phyloP scores from a whole-genome alignment of 805 yeast species.

The Tetrapisispora iriomotensis region DNA sequence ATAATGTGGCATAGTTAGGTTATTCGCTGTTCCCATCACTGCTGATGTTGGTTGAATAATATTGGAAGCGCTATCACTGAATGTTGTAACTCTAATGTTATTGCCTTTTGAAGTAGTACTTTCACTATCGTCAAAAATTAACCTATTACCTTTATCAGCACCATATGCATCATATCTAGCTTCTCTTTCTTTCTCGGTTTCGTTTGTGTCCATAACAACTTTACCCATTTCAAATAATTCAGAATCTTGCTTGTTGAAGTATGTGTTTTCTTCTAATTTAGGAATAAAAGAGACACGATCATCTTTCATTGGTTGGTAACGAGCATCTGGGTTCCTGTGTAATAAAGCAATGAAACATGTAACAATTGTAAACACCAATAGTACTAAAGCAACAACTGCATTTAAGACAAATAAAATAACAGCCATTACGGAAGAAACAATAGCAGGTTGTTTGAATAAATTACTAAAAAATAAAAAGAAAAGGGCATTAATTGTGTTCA shows the following conservation, averaged over 20 bases:
- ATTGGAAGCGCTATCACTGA: constrained; percentile 3
- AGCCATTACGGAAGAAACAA: constrained; percentile 88
- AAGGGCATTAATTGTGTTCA: constrained; percentile 71
- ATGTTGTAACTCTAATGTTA: not conserved
- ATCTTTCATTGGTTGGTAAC: constrained; percentile 93
- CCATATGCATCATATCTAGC: constrained; percentile 18
- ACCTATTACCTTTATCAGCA: not conserved
- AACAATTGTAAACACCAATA: constrained; percentile 75
- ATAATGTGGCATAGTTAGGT: constrained; percentile 5
- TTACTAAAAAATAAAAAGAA: constrained; percentile 85
- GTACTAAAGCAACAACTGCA: constrained; percentile 76
- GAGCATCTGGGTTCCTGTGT: constrained; percentile 86
- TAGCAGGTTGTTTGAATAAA: constrained; percentile 71
- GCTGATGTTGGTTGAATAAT: constrained; percentile 25
- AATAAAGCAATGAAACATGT: constrained; percentile 78
- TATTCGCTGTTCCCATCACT: constrained; percentile 14
- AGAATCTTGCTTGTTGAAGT: constrained; percentile 20
- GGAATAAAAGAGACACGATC: constrained; percentile 95
- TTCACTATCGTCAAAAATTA: constrained; percentile 14
- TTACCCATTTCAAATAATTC: constrained; percentile 29
- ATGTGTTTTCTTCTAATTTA: constrained; percentile 29
- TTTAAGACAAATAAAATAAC: constrained; percentile 81
- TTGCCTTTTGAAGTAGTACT: not conserved
- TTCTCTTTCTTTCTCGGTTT: constrained; percentile 23
- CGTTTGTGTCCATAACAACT: constrained; percentile 30